Evolutionary conservation across 139 green algal species (phyloP).

Genomic region (Haematococcus lacustris): DNA sequence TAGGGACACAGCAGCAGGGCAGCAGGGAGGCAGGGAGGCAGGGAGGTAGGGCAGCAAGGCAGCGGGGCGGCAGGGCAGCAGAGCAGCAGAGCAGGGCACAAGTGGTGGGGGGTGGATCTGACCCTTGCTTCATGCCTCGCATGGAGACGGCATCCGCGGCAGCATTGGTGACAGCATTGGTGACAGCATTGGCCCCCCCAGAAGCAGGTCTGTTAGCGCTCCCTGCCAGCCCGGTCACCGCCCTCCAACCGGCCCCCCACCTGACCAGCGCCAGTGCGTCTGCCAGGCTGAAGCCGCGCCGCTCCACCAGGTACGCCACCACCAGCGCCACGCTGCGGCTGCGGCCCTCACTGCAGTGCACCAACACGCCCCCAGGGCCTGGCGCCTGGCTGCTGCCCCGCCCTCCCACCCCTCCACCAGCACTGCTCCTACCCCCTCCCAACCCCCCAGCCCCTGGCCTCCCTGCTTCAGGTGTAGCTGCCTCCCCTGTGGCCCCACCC

Average conservation of each 20-base stretch:
- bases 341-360: slow-evolving; percentile 88
- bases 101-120: background rate
- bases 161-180: background rate
- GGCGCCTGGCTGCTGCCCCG: too few species aligned
- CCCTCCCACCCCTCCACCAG: background rate
- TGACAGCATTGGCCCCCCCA: background rate
- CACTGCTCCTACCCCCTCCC: background rate
- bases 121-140: background rate
- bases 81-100: background rate
- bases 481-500: background rate
- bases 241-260: slow-evolving; percentile 5
- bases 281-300: slow-evolving; percentile 40
- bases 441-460: background rate
- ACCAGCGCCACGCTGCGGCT: slow-evolving; percentile 66
- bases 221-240: too few species aligned
- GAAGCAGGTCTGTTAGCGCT: background rate
- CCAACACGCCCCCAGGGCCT: slow-evolving; percentile 47
- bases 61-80: too few species aligned
- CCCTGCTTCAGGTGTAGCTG: background rate
- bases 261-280: slow-evolving; percentile 43
- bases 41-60: too few species aligned
- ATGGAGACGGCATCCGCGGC: background rate
- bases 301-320: slow-evolving; percentile 65
- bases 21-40: too few species aligned
- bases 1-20: background rate